Base-by-base conservation (phyloP, 345 rosid species). In the Dovyalis caffra region DNA sequence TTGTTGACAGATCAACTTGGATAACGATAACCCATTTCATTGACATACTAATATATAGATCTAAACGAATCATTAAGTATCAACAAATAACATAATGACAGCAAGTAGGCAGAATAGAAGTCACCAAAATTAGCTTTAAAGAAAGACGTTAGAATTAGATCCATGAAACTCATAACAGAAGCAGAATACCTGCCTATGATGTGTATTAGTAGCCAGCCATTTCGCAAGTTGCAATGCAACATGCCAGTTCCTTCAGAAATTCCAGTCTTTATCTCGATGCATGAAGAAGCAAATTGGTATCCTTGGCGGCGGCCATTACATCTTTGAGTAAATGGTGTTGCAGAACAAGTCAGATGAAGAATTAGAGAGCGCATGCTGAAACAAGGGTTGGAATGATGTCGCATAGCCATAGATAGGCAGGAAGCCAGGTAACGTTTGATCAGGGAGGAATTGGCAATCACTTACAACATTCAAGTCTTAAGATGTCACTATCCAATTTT, bases 171-270 rank as follows among this genome's bases (percentile, higher is more conserved):
- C 75, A 74, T 61, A 68, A 56, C 76, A 85, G 71, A 83, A 79
- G 75, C 79, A 85, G 86, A 83, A 76, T 81, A 86, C 91, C 83
- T 87, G 91, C 91, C 86, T 87, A 85, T 71, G n/a, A 78, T 35
- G 78, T 70, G 69, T 78, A 43, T n/a, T 79, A 72, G 85, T 25
- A 38, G 86, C 43, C 82, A 58, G 77, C 79, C 75, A n/a, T 74
- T 83, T 64, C 11, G 71, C 70, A 43, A 43, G 47, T 43, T 43
- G 47, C 14, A 78, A 78, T 66, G 77, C 63, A 66, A 80, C 77
- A 79, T 47, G 69, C 58, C 77, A 37, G 71, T 40, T 81, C 74
- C 81, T 78, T 78, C 77, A 67, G 51, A 71, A 63, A 71, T 62
- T 74, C 69, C 70, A 61, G 32, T 26, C 64, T 33, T 33, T 72